phyloP scores from a whole-genome alignment of 805 yeast species.

The Teunomyces pallodes region DNA sequence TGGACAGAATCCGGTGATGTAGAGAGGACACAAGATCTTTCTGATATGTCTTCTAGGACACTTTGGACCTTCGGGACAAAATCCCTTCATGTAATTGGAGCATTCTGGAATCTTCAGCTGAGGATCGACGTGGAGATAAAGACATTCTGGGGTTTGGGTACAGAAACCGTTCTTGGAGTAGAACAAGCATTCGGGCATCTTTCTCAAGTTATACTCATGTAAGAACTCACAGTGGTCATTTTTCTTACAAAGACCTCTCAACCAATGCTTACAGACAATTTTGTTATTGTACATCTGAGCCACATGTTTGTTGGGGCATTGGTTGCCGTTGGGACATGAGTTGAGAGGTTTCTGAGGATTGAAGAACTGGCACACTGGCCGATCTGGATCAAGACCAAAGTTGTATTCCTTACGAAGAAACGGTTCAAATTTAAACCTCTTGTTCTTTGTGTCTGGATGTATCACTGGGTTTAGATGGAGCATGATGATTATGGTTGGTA shows the following conservation, averaged over 20 bases:
- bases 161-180: slow-evolving; percentile 82
- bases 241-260: slow-evolving; percentile 93
- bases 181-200: slow-evolving; percentile 96
- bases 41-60: slow-evolving; percentile 82
- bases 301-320: slow-evolving; percentile 85
- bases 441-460: slow-evolving; percentile 40
- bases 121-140: slow-evolving; percentile 89
- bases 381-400: slow-evolving; percentile 80
- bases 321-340: slow-evolving; percentile 81
- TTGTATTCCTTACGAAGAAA: slow-evolving; percentile 77
- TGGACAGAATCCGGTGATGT: slow-evolving; percentile 61
- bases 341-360: slow-evolving; percentile 50
- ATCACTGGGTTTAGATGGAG: slow-evolving; percentile 36
- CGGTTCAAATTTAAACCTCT: slow-evolving; percentile 68
- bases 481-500: slow-evolving; percentile 19
- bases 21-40: slow-evolving; percentile 72
- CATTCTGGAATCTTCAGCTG: slow-evolving; percentile 86
- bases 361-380: slow-evolving; percentile 81
- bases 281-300: slow-evolving; percentile 47
- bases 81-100: slow-evolving; percentile 77
- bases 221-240: slow-evolving; percentile 94
- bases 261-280: slow-evolving; percentile 98
- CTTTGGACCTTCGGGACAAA: slow-evolving; percentile 87
- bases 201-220: slow-evolving; percentile 89
- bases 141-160: slow-evolving; percentile 91